Evolutionary conservation across 352 stramenopile genomes (phyloP).

Genomic region (Pythium scleroteichum): DNA sequence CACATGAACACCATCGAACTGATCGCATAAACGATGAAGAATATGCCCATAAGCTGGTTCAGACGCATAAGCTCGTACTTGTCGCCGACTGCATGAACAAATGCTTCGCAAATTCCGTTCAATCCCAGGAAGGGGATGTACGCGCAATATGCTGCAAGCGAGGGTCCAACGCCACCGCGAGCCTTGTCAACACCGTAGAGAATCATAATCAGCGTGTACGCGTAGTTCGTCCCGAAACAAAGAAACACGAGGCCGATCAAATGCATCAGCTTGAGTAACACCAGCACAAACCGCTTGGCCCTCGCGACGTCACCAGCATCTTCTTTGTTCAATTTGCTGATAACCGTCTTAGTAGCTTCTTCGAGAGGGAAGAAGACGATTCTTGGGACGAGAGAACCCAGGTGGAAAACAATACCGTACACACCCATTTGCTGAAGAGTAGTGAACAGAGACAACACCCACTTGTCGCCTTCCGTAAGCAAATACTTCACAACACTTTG

Average conservation of each 20-base stretch:
- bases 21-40: constrained; percentile 75
- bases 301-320: constrained; percentile 37
- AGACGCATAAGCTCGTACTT: constrained; percentile 72
- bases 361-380: constrained; percentile 97
- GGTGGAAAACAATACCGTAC: constrained; percentile 95
- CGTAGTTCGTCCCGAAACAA: constrained; percentile 84
- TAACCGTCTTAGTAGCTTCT: constrained; percentile 94
- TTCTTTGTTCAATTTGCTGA: constrained; percentile 84
- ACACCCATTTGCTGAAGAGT: constrained; percentile 94
- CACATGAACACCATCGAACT: constrained; percentile 72
- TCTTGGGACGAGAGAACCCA: constrained; percentile 94
- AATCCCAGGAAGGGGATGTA: constrained; percentile 95
- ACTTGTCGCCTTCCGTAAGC: constrained; percentile 96
- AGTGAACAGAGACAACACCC: constrained; percentile 91
- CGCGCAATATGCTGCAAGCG: constrained; percentile 86
- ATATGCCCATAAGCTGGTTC: constrained; percentile 78
- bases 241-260: constrained; percentile 82
- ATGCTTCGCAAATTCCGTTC: constrained; percentile 96
- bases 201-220: constrained; percentile 74
- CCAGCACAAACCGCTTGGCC: constrained; percentile 52
- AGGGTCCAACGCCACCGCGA: constrained; percentile 46
- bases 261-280: constrained; percentile 86
- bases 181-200: constrained; percentile 81
- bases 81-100: constrained; percentile 90
- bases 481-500: constrained; percentile 97